Conservation (phyloP, 1,284 basidiomycete genomes). For the Boletus holoroseus region DNA sequence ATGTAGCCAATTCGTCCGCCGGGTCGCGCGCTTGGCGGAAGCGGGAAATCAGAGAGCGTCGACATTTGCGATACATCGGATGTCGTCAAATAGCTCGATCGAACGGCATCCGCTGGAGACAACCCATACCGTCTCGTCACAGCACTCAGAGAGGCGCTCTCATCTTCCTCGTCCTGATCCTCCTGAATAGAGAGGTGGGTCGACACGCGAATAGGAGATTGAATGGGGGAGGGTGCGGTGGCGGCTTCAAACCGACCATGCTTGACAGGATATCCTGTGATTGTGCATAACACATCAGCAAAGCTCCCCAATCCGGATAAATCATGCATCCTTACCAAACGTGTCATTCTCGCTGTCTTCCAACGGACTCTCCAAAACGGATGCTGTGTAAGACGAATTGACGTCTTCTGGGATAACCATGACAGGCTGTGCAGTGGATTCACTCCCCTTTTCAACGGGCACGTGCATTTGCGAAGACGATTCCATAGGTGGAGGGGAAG, state of each 20-base stretch:
- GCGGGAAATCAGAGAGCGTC: conserved; percentile 68
- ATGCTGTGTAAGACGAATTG: conserved; percentile 51
- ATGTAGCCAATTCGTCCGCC: conserved; percentile 34
- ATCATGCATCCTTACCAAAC: conserved; percentile 38
- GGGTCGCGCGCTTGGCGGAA: conserved; percentile 43
- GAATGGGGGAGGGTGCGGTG: conserved; percentile 14
- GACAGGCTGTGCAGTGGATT: conserved; percentile 31
- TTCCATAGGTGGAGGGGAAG: conserved; percentile 14
- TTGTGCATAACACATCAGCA: conserved; percentile 6
- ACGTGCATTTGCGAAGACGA: conserved; percentile 7
- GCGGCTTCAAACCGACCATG: conserved; percentile 17
- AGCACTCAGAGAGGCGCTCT: conserved; percentile 9
- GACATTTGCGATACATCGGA: conserved; percentile 59
- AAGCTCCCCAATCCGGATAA: conserved; percentile 7
- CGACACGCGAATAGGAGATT: conserved; percentile 17
- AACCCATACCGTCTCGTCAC: conserved; percentile 21
- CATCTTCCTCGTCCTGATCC: conserved; percentile 9
- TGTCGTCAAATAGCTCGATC: conserved; percentile 66
- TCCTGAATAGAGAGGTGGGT: conserved; percentile 25
- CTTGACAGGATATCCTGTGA: conserved; percentile 26
- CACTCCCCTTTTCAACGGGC: conserved; percentile 12
- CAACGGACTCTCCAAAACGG: conserved; percentile 38
- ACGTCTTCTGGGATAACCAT: conserved; percentile 60
- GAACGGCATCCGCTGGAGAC: conserved; percentile 42
- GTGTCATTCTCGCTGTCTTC: conserved; percentile 41